A percentile compares a stretch with the other conserved stretches of the same genome.
These are phyloP conservation scores for Penicillium bialowiezense DNA, from an alignment of 495 filamentous ascomycete genomes.

Conservation along the genomic window DNA sequence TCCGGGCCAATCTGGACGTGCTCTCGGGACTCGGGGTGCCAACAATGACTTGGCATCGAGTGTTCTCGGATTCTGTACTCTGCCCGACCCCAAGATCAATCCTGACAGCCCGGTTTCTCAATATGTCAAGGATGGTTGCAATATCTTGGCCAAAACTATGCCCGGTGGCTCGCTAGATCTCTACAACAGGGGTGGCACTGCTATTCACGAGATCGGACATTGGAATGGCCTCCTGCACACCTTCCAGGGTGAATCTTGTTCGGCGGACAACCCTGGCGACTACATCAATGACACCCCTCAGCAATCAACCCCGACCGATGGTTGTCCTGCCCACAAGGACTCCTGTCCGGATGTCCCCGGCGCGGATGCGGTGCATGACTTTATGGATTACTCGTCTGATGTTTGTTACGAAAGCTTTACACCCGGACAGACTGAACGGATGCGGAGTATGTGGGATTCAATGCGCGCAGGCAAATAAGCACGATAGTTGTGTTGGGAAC, in stretches of 20 bases:
- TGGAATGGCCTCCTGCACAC: constrained; percentile 58
- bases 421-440: constrained; percentile 38
- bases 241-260: constrained; percentile 51
- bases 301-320: constrained; percentile 46
- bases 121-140: constrained; percentile 53
- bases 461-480: constrained; percentile 44
- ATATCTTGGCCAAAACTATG: constrained; percentile 50
- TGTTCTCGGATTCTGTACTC: constrained; percentile 49
- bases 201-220: constrained; percentile 57
- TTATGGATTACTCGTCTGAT: constrained; percentile 57
- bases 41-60: constrained; percentile 25
- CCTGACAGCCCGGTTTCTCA: constrained; percentile 28
- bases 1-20: constrained; percentile 18
- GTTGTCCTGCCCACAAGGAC: constrained; percentile 46
- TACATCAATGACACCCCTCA: constrained; percentile 53
- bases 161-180: constrained; percentile 40
- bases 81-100: constrained; percentile 40
- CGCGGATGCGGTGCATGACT: constrained; percentile 50
- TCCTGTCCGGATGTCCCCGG: constrained; percentile 47
- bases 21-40: constrained; percentile 3
- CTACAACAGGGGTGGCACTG: constrained; percentile 50
- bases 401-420: constrained; percentile 51
- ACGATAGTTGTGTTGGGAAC: too few species aligned
- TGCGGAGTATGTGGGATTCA: constrained; percentile 45
- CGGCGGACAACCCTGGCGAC: constrained; percentile 41